phyloP scores from a whole-genome alignment of 2,329 filamentous ascomycete genomes.

The Colletotrichum karsti region DNA sequence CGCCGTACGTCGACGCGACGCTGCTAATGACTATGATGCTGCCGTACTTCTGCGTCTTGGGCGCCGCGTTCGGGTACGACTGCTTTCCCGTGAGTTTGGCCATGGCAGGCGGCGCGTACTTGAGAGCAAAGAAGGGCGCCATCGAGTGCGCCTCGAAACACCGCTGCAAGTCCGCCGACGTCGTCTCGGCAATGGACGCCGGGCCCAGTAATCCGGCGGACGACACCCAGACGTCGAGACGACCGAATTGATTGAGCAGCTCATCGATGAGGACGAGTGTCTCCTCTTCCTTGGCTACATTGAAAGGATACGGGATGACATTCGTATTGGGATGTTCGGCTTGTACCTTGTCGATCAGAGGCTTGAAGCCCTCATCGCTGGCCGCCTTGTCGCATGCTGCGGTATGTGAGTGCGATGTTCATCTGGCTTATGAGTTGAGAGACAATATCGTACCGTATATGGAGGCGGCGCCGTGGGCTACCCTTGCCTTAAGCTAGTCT shows the following conservation, averaged over 20 bases:
- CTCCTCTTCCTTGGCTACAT: conserved; percentile 65
- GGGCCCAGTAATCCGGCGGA: conserved; percentile 66
- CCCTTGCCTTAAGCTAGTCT: conserved; percentile 6
- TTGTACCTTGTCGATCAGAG: conserved; percentile 51
- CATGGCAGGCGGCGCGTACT: conserved; percentile 72
- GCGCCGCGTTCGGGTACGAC: conserved; percentile 68
- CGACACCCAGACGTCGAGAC: conserved; percentile 70
- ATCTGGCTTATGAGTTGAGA: background rate
- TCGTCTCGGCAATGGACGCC: conserved; percentile 63
- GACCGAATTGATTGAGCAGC: conserved; percentile 65
- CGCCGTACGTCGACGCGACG: conserved; percentile 65
- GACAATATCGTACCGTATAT: conserved; percentile 57
- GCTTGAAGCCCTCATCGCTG: conserved; percentile 46
- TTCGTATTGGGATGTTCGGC: conserved; percentile 62
- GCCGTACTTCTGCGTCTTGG: conserved; percentile 68
- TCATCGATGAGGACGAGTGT: conserved; percentile 70
- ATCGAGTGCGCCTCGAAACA: conserved; percentile 69
- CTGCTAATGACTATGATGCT: conserved; percentile 69
- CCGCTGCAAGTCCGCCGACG: conserved; percentile 61
- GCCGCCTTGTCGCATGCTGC: conserved; percentile 58
- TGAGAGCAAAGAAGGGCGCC: conserved; percentile 71
- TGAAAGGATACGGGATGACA: conserved; percentile 69
- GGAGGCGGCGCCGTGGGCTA: conserved; percentile 70
- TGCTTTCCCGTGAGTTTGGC: conserved; percentile 62
- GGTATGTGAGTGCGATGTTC: background rate